Conservation (phyloP, 2,329 filamentous ascomycete genomes). For the Hirsutella rhossiliensis region DNA sequence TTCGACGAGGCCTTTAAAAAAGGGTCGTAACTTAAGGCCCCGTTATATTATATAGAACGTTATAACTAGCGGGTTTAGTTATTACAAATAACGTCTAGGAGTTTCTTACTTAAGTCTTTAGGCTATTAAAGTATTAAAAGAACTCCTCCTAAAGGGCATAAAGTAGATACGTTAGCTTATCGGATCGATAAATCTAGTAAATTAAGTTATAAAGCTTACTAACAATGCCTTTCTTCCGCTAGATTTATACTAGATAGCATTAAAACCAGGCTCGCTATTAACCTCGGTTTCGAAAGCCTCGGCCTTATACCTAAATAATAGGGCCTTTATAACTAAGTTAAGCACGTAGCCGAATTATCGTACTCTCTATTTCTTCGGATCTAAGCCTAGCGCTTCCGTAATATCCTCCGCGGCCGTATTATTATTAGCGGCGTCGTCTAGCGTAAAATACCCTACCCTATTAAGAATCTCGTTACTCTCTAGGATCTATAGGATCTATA, state of each 20-base stretch:
- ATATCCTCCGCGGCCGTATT: background rate
- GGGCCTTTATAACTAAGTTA: background rate
- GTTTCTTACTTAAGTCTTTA: too few species aligned
- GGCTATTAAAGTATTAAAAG: too few species aligned
- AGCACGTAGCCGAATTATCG: background rate
- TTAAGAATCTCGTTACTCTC: background rate
- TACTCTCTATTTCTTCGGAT: background rate
- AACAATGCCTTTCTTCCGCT: background rate
- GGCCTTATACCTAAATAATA: background rate
- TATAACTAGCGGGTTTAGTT: too few species aligned
- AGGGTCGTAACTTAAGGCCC: too few species aligned
- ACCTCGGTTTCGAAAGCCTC: background rate
- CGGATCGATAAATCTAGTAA: too few species aligned
- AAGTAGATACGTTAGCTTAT: too few species aligned
- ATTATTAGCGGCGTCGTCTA: background rate
- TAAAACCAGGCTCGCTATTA: background rate
- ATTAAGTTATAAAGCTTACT: too few species aligned
- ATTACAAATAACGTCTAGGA: too few species aligned
- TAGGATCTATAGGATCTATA: slow-evolving; percentile 4
- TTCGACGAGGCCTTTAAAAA: too few species aligned
- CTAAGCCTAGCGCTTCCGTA: background rate
- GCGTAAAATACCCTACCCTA: background rate
- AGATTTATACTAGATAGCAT: background rate
- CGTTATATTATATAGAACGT: too few species aligned
- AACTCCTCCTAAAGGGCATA: too few species aligned